These are phyloP conservation scores for Pyrus hybrid DNA, from an alignment of 331 rosid species.

Conservation along the genomic window DNA sequence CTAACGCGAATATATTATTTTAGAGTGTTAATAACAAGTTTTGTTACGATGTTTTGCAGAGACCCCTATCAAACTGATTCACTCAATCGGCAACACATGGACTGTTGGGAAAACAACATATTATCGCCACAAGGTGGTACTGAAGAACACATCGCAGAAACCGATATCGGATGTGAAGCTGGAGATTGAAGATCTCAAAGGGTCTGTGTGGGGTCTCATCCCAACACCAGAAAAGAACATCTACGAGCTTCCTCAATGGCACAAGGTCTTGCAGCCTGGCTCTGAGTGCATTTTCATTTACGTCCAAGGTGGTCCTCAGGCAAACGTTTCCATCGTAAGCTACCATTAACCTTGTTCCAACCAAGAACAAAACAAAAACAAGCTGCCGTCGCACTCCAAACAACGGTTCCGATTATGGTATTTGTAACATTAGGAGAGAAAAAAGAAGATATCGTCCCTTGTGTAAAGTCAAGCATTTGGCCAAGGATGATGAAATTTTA, in stretches of 20 bases:
- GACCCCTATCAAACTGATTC: constrained; percentile 44
- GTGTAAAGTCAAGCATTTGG: too few relatives aligned
- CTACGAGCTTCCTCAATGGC: constrained; percentile 69
- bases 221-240: constrained; percentile 39
- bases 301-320: constrained; percentile 90
- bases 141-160: constrained; percentile 60
- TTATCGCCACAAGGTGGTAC: constrained; percentile 62
- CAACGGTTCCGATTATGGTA: too few relatives aligned
- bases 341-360: constrained; percentile 34
- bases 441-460: too few relatives aligned
- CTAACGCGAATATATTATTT: too few relatives aligned
- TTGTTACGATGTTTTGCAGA: background rate
- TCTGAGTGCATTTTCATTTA: constrained; percentile 53
- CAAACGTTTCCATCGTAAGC: constrained; percentile 42
- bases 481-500: too few relatives aligned
- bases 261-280: constrained; percentile 48
- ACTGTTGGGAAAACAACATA: constrained; percentile 22
- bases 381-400: background rate
- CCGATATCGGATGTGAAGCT: constrained; percentile 46
- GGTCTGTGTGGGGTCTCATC: constrained; percentile 67
- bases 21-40: too few relatives aligned
- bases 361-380: background rate
- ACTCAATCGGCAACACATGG: constrained; percentile 63
- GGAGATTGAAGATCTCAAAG: constrained; percentile 47
- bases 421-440: too few relatives aligned